Base-by-base conservation (phyloP, 202 grass and related monocot genomes). In the Schoenoplectus tabernaemontani region DNA sequence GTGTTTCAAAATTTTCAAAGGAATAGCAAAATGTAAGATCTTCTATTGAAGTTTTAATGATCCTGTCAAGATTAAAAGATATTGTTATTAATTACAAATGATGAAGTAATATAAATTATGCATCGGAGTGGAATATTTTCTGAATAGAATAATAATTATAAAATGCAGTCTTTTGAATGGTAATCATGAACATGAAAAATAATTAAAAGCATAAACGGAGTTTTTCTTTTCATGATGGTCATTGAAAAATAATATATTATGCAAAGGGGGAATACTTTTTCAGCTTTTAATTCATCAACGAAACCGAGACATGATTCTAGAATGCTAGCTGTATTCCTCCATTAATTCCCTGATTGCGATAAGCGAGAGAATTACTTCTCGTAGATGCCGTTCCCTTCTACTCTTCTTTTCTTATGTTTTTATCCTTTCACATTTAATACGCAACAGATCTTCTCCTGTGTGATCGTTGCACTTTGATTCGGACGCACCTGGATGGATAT, bases 271-370 rank as follows among this genome's bases (percentile, higher is more conserved):
- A 67, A 10, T 67, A 10, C 0, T 67, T 67, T 20, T 67, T 65
- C 13, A 38, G 48, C 26, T 57, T 77, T 77, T 33, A 34, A 63
- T 63, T 63, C 28, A 16, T 63, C 24, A 63, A 24, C 11, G 30
- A 64, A 64, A 13, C 34, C 11, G 4, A 60, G 7, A 28, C 19
- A 16, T 44, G 37, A 46, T 42, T 78, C 12, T 38, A 26, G 56
- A 78, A 46, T 78, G 76, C 77, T 42, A 79, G 77, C 77, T 80
- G 77, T 80, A 62, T 80, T 62, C 39, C 59, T 79, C 17, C n/a
- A 80, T 53, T 53, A 34, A 74, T 33, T 50, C 15, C 59, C 32
- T 80, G 77, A 80, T n/a, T n/a, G n/a, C n/a, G n/a, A n/a, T n/a
- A 28, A 64, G 57, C 43, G 56, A 80, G 43, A 80, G 41, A 43